phyloP scores from a whole-genome alignment of 345 rosid genomes.

The Diplotaxis tenuifolia region DNA sequence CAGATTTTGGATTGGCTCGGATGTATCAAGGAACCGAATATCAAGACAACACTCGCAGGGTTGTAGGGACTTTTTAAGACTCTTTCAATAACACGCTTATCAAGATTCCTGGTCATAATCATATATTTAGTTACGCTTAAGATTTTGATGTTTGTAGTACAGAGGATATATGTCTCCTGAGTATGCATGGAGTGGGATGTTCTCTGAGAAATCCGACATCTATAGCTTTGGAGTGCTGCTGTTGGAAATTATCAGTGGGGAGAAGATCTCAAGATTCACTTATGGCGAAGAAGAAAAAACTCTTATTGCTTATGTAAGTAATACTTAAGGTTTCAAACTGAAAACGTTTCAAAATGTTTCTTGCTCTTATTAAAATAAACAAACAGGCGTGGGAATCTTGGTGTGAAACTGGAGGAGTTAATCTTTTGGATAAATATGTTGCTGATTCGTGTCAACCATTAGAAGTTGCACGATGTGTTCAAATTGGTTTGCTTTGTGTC shows the following conservation, averaged over 20 bases:
- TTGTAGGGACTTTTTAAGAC: constrained; percentile 33
- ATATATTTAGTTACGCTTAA: neutral
- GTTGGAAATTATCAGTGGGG: constrained; percentile 22
- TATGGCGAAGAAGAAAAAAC: constrained; percentile 9
- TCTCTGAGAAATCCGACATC: constrained; percentile 47
- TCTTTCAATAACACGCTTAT: neutral
- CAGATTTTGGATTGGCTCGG: constrained; percentile 36
- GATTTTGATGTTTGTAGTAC: neutral
- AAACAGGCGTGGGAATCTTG: constrained; percentile 28
- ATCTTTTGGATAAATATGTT: constrained; percentile 12
- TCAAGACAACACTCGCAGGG: constrained; percentile 22
- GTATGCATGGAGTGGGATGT: constrained; percentile 46
- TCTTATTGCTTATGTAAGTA: constrained; percentile 29
- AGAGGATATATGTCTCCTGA: constrained; percentile 50
- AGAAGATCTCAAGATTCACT: constrained; percentile 26
- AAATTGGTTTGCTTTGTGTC: constrained; percentile 30
- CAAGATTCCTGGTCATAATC: neutral
- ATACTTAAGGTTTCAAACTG: neutral
- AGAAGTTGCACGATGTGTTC: constrained; percentile 24
- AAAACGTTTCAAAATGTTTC: neutral
- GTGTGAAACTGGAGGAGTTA: constrained; percentile 8
- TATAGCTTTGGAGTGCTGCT: constrained; percentile 50
- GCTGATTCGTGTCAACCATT: neutral
- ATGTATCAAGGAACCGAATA: constrained; percentile 28
- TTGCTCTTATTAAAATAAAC: neutral